Evolutionary conservation across 495 filamentous ascomycete species (phyloP).

Genomic region (Penicillium daleae): DNA sequence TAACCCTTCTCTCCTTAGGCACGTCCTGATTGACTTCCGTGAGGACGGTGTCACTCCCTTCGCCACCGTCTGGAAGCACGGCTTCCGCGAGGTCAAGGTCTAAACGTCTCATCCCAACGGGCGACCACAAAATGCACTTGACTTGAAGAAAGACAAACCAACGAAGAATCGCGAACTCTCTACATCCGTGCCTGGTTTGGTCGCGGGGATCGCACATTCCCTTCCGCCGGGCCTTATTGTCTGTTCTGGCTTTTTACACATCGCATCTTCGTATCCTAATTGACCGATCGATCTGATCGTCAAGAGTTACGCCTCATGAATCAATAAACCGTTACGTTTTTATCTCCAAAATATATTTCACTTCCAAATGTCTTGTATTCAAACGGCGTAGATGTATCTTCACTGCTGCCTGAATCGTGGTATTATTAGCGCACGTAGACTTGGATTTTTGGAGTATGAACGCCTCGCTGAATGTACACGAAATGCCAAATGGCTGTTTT

Average conservation of each 20-base stretch:
- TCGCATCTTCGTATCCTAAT: conserved; percentile 41
- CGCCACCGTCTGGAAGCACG: conserved; percentile 94
- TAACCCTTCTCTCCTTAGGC: conserved; percentile 55
- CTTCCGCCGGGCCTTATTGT: conserved; percentile 24
- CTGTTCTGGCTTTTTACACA: conserved; percentile 28
- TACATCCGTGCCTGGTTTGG: conserved; percentile 26
- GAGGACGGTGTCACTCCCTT: conserved; percentile 93
- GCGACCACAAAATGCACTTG: conserved; percentile 36
- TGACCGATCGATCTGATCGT: conserved; percentile 35
- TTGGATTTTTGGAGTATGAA: neutral
- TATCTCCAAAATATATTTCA: conserved; percentile 1
- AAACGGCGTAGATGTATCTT: neutral
- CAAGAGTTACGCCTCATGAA: conserved; percentile 53
- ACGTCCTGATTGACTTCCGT: conserved; percentile 94
- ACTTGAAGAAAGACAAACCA: conserved; percentile 33
- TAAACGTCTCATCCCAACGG: conserved; percentile 51
- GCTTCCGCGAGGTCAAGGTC: conserved; percentile 88
- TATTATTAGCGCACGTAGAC: neutral
- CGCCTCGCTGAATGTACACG: neutral
- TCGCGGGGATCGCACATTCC: conserved; percentile 19
- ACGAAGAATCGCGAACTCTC: conserved; percentile 27
- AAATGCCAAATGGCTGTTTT: neutral
- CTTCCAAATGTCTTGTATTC: neutral
- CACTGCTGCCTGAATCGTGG: neutral
- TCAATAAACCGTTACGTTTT: conserved; percentile 40